A percentile compares a stretch with the other conserved stretches of the same genome.
Evolutionary conservation across 768 basidiomycete species (phyloP).

Genomic region (Russula griseocarnosa): DNA sequence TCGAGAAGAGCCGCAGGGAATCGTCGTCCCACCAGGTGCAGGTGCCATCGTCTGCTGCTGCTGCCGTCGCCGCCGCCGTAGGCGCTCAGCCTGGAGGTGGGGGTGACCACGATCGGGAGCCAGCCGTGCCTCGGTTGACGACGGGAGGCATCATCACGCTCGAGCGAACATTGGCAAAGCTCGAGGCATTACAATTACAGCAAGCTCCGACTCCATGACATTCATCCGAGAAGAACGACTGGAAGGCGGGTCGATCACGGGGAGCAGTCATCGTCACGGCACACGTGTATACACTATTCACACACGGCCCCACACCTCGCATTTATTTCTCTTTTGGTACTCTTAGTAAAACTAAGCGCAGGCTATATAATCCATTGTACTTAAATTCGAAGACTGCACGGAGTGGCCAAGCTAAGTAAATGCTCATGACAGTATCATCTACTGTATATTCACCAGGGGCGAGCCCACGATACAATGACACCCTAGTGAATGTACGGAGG

Average conservation of each 20-base stretch:
- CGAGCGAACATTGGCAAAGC: constrained; percentile 65
- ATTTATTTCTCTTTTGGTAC: constrained; percentile 1
- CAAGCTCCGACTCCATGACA: constrained; percentile 9
- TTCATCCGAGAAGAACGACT: not conserved
- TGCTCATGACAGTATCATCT: not conserved
- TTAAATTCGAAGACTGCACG: not conserved
- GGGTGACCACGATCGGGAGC: constrained; percentile 35
- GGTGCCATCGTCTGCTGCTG: constrained; percentile 24
- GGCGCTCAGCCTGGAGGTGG: no score
- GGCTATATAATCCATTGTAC: constrained; percentile 10
- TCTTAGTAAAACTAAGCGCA: not conserved
- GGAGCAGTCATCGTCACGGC: constrained; percentile 16
- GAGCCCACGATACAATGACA: constrained; percentile 10
- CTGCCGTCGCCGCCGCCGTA: no score
- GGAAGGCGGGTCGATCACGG: not conserved
- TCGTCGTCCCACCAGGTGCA: not conserved
- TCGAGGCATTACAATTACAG: constrained; percentile 48
- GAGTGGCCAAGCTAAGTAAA: not conserved
- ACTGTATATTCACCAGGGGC: constrained; percentile 3
- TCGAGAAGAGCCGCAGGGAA: constrained; percentile 58
- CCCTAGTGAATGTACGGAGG: constrained; percentile 1
- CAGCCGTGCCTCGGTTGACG: constrained; percentile 71
- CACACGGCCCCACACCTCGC: constrained; percentile 1
- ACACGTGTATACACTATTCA: constrained; percentile 2
- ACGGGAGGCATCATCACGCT: constrained; percentile 76